Percentiles rank a stretch among this genome's conserved stretches.
Evolutionary conservation across 2,329 filamentous ascomycete genomes (phyloP).

Genomic region (Ustilaginoidea virens): DNA sequence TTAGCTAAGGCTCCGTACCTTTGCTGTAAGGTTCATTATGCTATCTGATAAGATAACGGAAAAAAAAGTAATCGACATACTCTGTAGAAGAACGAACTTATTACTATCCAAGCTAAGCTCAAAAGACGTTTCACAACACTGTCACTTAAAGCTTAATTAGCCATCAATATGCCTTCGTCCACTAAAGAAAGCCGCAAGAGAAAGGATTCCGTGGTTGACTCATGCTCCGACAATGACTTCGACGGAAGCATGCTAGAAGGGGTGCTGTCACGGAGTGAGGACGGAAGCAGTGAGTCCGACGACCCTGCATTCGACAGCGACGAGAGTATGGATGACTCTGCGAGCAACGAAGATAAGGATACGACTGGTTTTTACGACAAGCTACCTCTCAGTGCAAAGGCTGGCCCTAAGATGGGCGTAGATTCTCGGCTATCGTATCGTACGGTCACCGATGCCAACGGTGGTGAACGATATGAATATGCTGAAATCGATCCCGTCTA

Average conservation of each 20-base stretch:
- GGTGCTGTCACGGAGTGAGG: conserved; percentile 34
- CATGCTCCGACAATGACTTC: conserved; percentile 37
- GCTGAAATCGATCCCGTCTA: conserved; percentile 88
- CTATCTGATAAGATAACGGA: too few relatives aligned
- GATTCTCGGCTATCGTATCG: too few relatives aligned
- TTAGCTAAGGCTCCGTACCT: too few relatives aligned
- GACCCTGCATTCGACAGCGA: conserved; percentile 1
- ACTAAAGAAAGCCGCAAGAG: conserved; percentile 37
- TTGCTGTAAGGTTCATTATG: too few relatives aligned
- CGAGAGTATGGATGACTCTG: conserved; percentile 1
- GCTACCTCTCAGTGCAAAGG: neutral
- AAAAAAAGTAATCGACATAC: too few relatives aligned
- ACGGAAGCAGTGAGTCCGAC: conserved; percentile 14
- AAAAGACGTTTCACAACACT: too few relatives aligned
- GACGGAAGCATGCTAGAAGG: conserved; percentile 36
- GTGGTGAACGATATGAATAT: conserved; percentile 80
- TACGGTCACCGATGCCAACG: conserved; percentile 74
- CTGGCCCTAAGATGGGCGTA: too few relatives aligned
- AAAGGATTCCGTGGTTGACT: conserved; percentile 42
- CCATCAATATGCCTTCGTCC: too few relatives aligned
- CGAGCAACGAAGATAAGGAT: conserved; percentile 21
- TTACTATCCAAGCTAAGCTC: too few relatives aligned
- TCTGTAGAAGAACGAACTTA: too few relatives aligned
- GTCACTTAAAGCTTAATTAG: too few relatives aligned
- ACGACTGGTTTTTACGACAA: conserved; percentile 3